Evolutionary conservation across 495 filamentous ascomycete species (phyloP), one percentile per base, ranked within the genome.

Genomic region (Jackrogersella multiformis): DNA sequence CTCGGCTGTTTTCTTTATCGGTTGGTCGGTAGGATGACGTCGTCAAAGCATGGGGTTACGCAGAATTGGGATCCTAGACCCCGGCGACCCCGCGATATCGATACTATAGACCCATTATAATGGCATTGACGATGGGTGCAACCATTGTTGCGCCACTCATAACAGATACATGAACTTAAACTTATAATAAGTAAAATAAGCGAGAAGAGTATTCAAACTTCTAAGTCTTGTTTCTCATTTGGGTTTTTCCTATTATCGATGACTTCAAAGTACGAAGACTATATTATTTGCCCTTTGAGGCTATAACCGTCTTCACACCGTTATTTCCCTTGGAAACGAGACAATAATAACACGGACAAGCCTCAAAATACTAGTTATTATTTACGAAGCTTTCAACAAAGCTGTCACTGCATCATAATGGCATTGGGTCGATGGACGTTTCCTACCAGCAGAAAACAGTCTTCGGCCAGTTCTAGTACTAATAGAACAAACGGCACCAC

Each of bases 21-120:
- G 64, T 51, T 52, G 45, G 23, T 46, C 24, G 53, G 64, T 51
- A 56, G 45, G 23, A 70, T 66, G 67, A 70, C 61, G 67, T 66
- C 59, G 61, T 35, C 23, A 54, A 23, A 16, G 21, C 48, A 56
- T 60, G 60, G 61, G 61, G 44, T 66, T 32, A 36, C 58, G 56
- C 51, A 66, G 28, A 38, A 13, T 36, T 61, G 28, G 56, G 35
- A 53, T 52, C 55, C 61, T 65, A 60, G 61, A 44, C 68, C 52
- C 68, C 53, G 62, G 62, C 62, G 57, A 70, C 68, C 68, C 68
- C 68, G 62, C 68, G 52, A 39, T 46, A 59, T 44, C 38, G 15
- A 62, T 34, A 51, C 24, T 41, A 51, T 56, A 56, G 58, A 9
- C 64, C 57, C 42, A 68, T 68, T 18, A 2, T 46, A 24, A 46